Percentiles rank a stretch among this genome's conserved stretches.
Conservation (phyloP, 768 basidiomycete genomes). For the Calocybe cyanea region DNA sequence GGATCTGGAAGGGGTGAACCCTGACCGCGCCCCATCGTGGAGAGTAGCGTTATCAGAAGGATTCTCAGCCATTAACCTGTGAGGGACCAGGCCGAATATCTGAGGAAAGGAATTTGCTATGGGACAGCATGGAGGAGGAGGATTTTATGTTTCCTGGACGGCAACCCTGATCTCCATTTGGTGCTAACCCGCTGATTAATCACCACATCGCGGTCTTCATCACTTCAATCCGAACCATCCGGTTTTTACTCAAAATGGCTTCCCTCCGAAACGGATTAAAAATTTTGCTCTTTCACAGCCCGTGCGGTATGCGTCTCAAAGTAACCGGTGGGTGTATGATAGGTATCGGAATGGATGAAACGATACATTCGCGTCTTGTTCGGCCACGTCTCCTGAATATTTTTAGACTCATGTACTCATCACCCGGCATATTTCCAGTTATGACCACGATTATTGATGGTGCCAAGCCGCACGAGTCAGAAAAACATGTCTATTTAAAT, state of each 20-base stretch:
- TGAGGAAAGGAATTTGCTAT: not conserved
- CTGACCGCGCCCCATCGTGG: conserved; percentile 18
- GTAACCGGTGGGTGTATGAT: too few species aligned
- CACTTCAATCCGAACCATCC: conserved; percentile 6
- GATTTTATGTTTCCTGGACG: conserved; percentile 2
- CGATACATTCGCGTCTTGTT: too few species aligned
- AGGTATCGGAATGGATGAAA: too few species aligned
- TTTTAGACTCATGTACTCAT: too few species aligned
- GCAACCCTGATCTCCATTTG: conserved; percentile 2
- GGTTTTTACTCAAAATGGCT: not conserved
- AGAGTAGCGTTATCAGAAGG: conserved; percentile 27
- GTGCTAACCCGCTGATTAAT: conserved; percentile 12
- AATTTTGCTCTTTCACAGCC: too few species aligned
- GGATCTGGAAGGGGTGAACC: conserved; percentile 12
- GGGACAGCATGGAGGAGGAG: not conserved
- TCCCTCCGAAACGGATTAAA: not conserved
- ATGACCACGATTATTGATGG: too few species aligned
- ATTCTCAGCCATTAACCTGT: conserved; percentile 24
- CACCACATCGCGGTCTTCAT: not conserved
- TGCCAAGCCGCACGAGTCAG: too few species aligned
- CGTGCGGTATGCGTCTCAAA: too few species aligned
- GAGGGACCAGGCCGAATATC: not conserved
- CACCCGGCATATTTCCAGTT: too few species aligned
- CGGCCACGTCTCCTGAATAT: too few species aligned
- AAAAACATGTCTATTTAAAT: too few species aligned